phyloP scores from a whole-genome alignment of 768 basidiomycete species.

The Termitomyces sp. region DNA sequence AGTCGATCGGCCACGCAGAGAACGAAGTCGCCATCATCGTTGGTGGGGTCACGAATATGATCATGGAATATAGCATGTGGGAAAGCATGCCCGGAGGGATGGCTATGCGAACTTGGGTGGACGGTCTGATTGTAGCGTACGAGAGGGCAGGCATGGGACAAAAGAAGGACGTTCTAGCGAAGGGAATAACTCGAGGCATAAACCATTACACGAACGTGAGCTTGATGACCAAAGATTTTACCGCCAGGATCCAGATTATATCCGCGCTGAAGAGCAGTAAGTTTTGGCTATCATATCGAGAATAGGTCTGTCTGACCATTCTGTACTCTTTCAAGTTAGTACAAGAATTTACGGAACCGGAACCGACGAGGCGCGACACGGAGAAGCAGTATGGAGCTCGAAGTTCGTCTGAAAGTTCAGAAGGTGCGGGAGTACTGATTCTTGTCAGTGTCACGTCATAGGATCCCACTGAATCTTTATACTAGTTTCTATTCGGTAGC shows the following conservation, averaged over 20 bases:
- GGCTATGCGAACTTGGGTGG: constrained; percentile 55
- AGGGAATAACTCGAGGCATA: constrained; percentile 48
- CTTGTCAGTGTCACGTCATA: not conserved
- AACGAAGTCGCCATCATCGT: constrained; percentile 47
- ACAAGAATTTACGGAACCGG: constrained; percentile 43
- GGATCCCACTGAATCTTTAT: not conserved
- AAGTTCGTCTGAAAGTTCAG: constrained; percentile 38
- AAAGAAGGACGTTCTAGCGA: constrained; percentile 40
- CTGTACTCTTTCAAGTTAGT: constrained; percentile 36
- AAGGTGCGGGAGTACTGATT: not conserved
- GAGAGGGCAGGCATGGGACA: constrained; percentile 24
- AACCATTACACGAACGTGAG: constrained; percentile 46
- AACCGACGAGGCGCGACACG: constrained; percentile 46
- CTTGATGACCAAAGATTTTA: constrained; percentile 52
- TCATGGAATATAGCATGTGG: constrained; percentile 53
- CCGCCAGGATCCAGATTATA: constrained; percentile 51
- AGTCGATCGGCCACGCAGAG: constrained; percentile 43
- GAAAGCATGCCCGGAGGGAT: constrained; percentile 53
- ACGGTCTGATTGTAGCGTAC: constrained; percentile 41
- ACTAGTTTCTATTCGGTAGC: constrained; percentile 8
- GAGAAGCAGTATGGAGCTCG: constrained; percentile 51
- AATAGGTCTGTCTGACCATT: constrained; percentile 2
- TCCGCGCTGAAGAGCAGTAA: constrained; percentile 48
- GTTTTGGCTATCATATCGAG: constrained; percentile 12
- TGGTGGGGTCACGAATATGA: constrained; percentile 52